Evolutionary conservation across 2,329 filamentous ascomycete genomes (phyloP).

Genomic region (Coniochaeta sp.): DNA sequence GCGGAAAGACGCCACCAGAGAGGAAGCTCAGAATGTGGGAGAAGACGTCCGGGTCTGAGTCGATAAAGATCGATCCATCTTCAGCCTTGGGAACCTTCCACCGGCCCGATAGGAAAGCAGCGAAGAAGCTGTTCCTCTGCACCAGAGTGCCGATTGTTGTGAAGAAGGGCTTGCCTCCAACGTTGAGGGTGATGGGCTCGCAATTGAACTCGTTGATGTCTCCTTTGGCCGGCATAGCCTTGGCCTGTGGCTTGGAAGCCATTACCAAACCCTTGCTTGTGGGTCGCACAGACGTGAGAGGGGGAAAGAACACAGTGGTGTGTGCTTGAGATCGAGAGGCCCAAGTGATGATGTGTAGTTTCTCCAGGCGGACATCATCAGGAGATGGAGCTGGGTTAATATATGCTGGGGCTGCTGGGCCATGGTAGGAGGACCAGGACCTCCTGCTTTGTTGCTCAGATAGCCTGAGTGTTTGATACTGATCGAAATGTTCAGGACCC

Average conservation of each 20-base stretch:
- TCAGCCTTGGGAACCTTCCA: slow-evolving; percentile 3
- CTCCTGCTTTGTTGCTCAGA: not conserved
- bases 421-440: not conserved
- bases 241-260: no score
- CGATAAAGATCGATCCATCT: slow-evolving; percentile 26
- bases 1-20: slow-evolving; percentile 21
- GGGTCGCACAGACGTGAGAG: no score
- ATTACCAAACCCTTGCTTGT: no score
- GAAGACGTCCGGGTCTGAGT: slow-evolving; percentile 27
- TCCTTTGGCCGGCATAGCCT: no score
- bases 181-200: slow-evolving; percentile 5
- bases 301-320: not conserved
- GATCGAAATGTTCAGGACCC: no score
- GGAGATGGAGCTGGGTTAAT: not conserved
- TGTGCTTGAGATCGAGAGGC: not conserved
- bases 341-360: not conserved
- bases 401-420: not conserved
- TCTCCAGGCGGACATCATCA: not conserved
- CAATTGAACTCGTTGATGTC: not conserved
- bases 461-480: not conserved
- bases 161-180: slow-evolving; percentile 11
- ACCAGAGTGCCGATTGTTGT: slow-evolving; percentile 10
- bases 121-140: slow-evolving; percentile 8
- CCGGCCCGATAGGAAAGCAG: slow-evolving; percentile 3
- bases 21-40: slow-evolving; percentile 25